Evolutionary conservation across 1,139 yeast genomes (phyloP).

Genomic region (Hyphopichia wangnamkhiaoensis): DNA sequence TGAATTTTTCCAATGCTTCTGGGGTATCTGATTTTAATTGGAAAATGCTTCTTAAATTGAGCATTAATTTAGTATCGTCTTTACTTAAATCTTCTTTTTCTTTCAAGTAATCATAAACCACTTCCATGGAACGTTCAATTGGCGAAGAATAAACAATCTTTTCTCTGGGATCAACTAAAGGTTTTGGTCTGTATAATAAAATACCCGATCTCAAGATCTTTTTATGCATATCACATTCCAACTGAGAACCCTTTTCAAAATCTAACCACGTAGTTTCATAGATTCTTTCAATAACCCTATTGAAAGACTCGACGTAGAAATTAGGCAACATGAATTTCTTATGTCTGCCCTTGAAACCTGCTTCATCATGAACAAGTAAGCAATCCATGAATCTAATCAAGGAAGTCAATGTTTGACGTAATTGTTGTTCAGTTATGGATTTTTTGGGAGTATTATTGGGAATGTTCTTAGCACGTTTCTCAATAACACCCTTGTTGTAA

Average conservation of each 20-base stretch:
- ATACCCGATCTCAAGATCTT: constrained; percentile 32
- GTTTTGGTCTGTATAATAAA: constrained; percentile 28
- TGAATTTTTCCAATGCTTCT: constrained; percentile 14
- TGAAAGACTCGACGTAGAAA: constrained; percentile 25
- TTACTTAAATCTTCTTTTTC: constrained; percentile 13
- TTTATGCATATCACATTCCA: constrained; percentile 22
- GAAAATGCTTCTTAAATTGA: constrained; percentile 19
- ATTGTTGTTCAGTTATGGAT: constrained; percentile 26
- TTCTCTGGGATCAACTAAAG: constrained; percentile 21
- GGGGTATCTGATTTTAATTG: constrained; percentile 15
- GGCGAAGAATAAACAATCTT: constrained; percentile 17
- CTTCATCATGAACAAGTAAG: constrained; percentile 20
- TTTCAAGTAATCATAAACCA: constrained; percentile 21
- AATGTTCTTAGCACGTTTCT: constrained; percentile 12
- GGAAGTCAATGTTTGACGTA: constrained; percentile 14
- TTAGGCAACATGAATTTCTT: constrained; percentile 19
- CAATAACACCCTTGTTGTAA: constrained; percentile 19
- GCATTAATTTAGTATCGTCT: constrained; percentile 19
- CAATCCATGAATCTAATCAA: constrained; percentile 22
- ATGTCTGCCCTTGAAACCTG: constrained; percentile 11
- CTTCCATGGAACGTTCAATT: constrained; percentile 23
- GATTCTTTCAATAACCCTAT: constrained; percentile 24
- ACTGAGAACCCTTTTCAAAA: constrained; percentile 12
- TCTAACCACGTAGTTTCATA: constrained; percentile 28
- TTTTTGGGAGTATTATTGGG: constrained; percentile 23